phyloP scores from a whole-genome alignment of 1,139 yeast species.

The Zygoascus hellenicus region DNA sequence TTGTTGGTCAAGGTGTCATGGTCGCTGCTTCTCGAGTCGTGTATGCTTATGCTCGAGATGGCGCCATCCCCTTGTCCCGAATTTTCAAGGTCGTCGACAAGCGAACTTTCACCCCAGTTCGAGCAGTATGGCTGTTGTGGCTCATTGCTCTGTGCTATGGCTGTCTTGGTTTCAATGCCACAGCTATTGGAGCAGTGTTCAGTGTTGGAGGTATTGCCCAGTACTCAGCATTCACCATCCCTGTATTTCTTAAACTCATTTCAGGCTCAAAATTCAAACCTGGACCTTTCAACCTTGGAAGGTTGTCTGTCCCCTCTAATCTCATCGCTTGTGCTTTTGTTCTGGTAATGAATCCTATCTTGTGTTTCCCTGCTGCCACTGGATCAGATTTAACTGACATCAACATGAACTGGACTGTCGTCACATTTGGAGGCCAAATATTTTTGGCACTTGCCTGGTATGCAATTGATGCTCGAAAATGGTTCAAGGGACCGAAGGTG shows the following conservation, averaged over 20 bases:
- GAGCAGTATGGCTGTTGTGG: slow-evolving; percentile 56
- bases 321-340: slow-evolving; percentile 36
- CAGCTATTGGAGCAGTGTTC: slow-evolving; percentile 66
- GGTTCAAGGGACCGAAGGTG: slow-evolving; percentile 59
- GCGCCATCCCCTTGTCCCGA: slow-evolving; percentile 54
- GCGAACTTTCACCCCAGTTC: slow-evolving; percentile 54
- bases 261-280: slow-evolving; percentile 49
- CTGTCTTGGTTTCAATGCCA: slow-evolving; percentile 51
- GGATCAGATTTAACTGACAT: slow-evolving; percentile 43
- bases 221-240: slow-evolving; percentile 60
- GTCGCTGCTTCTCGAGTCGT: slow-evolving; percentile 64
- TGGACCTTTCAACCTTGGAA: slow-evolving; percentile 71
- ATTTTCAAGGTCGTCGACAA: slow-evolving; percentile 47
- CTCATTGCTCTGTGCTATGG: slow-evolving; percentile 56
- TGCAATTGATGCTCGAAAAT: slow-evolving; percentile 49
- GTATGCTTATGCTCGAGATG: slow-evolving; percentile 63
- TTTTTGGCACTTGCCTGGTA: slow-evolving; percentile 47
- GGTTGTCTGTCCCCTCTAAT: slow-evolving; percentile 41
- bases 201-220: slow-evolving; percentile 72
- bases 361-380: slow-evolving; percentile 48
- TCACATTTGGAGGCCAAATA: slow-evolving; percentile 60
- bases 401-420: slow-evolving; percentile 61
- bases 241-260: slow-evolving; percentile 50
- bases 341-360: slow-evolving; percentile 55
- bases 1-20: slow-evolving; percentile 63